Base-by-base conservation (phyloP, 495 filamentous ascomycete species). In the Parathielavia hyrcaniae region DNA sequence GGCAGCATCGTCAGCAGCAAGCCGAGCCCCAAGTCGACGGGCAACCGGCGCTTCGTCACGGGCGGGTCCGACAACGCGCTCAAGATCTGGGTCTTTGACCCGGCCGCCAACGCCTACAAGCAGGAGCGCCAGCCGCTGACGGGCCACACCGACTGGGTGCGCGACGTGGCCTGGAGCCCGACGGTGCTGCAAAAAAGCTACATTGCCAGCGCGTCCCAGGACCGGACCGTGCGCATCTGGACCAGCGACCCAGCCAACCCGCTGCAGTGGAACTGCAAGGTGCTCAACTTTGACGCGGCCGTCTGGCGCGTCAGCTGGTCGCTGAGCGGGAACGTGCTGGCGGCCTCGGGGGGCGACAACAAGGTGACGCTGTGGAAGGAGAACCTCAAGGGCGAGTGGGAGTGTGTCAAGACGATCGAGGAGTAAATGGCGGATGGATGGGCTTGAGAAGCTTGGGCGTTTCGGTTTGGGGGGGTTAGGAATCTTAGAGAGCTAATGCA, bases 281-380 rank as follows among this genome's bases (percentile, higher is more conserved):
- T 85, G 23, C 79, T 97, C 58, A 81, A 85, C 58, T 95, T 99
- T 61, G 92, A 96, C 11, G 83, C 83, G 12, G 89, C 91, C 50
- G 77, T 96, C 60, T 99, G 95, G 95, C 83, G 92, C 39, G 93
- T 96, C 14, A 96, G 90, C 77, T 99, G 95, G 95, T 95, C 89
- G 65, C 79, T 97, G 62, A 96, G 90, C 74, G 95, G 95, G 20
- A 99, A 99, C 74, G 93, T 97, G 39, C 77, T 99, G 62, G 95
- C 95, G 14, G 91, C 95, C 54, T 88, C 84, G 64, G 87, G 88
- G 7, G 89, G 86, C n/a, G 92, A 99, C 76, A 99, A 99, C 75
- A 90, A 92, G 75, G 91, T 97, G 35, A 92, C 84, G 55, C 69
- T 93, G 58, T 92, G 87, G 89, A 90, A 88, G 76, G 88, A 93